Evolutionary conservation across 2,329 filamentous ascomycete species (phyloP).

Genomic region (Nemania sp.): DNA sequence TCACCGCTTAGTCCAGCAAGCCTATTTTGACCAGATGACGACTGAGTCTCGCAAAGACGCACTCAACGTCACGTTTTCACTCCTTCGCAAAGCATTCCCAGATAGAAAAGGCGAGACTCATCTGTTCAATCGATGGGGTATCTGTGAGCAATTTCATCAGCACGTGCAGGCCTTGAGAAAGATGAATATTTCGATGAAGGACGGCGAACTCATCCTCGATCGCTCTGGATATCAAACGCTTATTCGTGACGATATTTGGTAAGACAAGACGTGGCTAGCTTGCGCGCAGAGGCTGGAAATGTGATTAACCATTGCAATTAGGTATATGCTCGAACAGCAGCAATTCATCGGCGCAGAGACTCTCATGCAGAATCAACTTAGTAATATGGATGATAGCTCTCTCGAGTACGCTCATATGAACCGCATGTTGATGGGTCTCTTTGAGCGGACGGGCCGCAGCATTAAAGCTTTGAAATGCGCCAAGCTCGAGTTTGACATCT

Average conservation of each 20-base stretch:
- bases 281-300: neutral
- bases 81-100: neutral
- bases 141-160: neutral
- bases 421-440: neutral
- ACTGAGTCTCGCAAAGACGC: neutral
- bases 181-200: neutral
- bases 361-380: neutral
- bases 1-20: conserved; percentile 3
- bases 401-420: conserved; percentile 3
- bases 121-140: neutral
- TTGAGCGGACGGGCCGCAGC: neutral
- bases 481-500: neutral
- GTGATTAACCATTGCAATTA: neutral
- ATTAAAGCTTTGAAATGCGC: neutral
- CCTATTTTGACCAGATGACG: conserved; percentile 4
- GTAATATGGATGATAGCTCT: neutral
- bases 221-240: neutral
- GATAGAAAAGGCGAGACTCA: neutral
- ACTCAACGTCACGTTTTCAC: neutral
- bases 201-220: neutral
- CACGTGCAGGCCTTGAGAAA: neutral
- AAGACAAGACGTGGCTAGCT: neutral
- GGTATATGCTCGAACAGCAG: conserved; percentile 1
- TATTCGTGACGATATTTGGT: conserved; percentile 1
- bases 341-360: neutral